Conservation (phyloP, 371 early-diverging fungal genomes). For the Amoeboaphelidium occidentale region DNA sequence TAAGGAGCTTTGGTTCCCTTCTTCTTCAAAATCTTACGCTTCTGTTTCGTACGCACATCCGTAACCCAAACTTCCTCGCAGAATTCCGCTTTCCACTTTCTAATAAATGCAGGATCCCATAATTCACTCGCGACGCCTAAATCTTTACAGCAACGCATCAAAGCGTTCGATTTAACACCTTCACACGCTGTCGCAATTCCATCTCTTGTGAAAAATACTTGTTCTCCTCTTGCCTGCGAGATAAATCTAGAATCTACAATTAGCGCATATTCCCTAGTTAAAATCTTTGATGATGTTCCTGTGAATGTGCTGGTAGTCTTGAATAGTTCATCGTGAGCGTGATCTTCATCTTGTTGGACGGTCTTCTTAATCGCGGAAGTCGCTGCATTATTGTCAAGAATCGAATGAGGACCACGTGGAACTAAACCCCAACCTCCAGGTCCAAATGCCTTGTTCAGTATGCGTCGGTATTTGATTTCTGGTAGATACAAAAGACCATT, state of each 20-base stretch:
- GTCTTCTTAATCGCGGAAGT: constrained; percentile 7
- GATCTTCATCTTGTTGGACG: constrained; percentile 73
- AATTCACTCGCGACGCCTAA: constrained; percentile 60
- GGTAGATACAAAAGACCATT: constrained; percentile 79
- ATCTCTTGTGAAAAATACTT: constrained; percentile 40
- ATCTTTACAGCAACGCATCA: constrained; percentile 94
- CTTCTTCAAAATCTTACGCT: too few relatives aligned
- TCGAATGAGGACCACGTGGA: constrained; percentile 70
- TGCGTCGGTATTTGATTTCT: constrained; percentile 86
- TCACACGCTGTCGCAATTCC: constrained; percentile 61
- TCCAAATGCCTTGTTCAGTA: constrained; percentile 78
- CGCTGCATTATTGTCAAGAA: constrained; percentile 21
- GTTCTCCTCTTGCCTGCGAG: constrained; percentile 84
- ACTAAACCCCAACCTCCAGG: constrained; percentile 49
- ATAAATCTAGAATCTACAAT: constrained; percentile 20
- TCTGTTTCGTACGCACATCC: constrained; percentile 35
- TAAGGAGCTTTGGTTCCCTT: too few relatives aligned
- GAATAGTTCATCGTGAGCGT: too few relatives aligned
- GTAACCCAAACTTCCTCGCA: constrained; percentile 45
- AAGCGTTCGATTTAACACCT: constrained; percentile 76
- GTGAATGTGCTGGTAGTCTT: too few relatives aligned
- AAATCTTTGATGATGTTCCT: too few relatives aligned
- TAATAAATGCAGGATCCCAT: constrained; percentile 80
- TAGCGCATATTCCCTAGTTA: constrained; percentile 1
- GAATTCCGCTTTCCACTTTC: constrained; percentile 50